Evolutionary conservation across 257 asterid genomes (phyloP).

Genomic region (Scutellaria galericulata): DNA sequence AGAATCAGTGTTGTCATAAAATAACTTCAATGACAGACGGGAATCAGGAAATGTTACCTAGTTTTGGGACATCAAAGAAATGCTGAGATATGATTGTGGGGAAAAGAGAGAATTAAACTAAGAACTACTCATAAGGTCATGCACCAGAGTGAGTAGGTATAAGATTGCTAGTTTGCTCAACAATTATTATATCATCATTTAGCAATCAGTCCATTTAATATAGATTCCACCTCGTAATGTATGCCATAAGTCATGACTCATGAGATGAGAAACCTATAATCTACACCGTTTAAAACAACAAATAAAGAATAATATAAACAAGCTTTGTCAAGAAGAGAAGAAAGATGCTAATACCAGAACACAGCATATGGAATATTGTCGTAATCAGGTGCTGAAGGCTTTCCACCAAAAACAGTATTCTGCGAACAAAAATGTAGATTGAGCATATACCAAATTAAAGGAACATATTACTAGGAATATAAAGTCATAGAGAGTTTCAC

Average conservation of each 20-base stretch:
- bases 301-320: slow-evolving; percentile 10
- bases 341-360: slow-evolving; percentile 69
- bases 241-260: background rate
- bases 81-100: too few species aligned
- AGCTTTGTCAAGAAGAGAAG: background rate
- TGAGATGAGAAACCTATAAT: background rate
- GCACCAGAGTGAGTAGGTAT: background rate
- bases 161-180: background rate
- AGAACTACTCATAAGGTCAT: background rate
- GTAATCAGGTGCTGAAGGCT: slow-evolving; percentile 77
- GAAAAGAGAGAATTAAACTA: background rate
- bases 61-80: too few species aligned
- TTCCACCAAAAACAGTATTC: slow-evolving; percentile 96
- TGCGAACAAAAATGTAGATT: slow-evolving; percentile 40
- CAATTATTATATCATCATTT: too few species aligned
- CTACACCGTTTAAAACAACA: background rate
- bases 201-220: background rate
- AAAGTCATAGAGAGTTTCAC: background rate
- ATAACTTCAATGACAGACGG: background rate
- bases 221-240: background rate
- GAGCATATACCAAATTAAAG: background rate
- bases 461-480: background rate
- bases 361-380: slow-evolving; percentile 80
- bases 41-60: too few species aligned
- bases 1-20: background rate